These are phyloP conservation scores for Suillus lakei DNA, from an alignment of 768 basidiomycete species.

Conservation along the genomic window DNA sequence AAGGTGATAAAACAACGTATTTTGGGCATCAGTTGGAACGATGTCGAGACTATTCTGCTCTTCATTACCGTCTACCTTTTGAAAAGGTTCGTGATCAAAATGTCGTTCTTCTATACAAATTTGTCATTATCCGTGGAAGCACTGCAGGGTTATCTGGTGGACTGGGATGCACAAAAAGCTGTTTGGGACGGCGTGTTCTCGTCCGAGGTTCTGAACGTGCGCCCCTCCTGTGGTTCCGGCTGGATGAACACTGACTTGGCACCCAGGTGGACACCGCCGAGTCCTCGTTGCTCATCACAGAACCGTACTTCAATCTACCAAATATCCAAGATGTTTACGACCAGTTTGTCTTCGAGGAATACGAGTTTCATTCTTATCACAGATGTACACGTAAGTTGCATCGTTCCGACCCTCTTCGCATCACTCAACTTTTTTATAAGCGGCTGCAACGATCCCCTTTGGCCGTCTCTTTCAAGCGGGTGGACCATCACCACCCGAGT, in stretches of 20 bases:
- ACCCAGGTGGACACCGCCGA: conserved; percentile 72
- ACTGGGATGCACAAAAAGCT: conserved; percentile 95
- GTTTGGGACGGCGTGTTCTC: conserved; percentile 94
- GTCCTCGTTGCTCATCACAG: conserved; percentile 84
- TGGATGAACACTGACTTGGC: conserved; percentile 16
- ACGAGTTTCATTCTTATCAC: conserved; percentile 85
- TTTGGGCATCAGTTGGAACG: conserved; percentile 82
- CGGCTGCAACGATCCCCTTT: conserved; percentile 78
- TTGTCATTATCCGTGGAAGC: conserved; percentile 25
- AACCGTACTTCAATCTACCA: conserved; percentile 93
- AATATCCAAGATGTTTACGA: conserved; percentile 93
- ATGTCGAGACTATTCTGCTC: conserved; percentile 80
- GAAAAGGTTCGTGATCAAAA: conserved; percentile 66
- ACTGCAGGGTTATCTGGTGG: conserved; percentile 83
- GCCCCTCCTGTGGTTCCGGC: conserved; percentile 16
- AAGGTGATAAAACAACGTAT: conserved; percentile 81
- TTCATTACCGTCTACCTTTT: conserved; percentile 84
- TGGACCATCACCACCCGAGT: conserved; percentile 66
- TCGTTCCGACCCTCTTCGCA: conserved; percentile 24
- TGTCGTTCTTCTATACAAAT: conserved; percentile 1
- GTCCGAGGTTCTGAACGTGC: conserved; percentile 66
- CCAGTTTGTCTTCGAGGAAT: conserved; percentile 96
- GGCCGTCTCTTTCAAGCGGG: conserved; percentile 67
- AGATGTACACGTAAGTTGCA: conserved; percentile 76
- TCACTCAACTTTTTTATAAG: conserved; percentile 45